Percentiles rank a stretch among this genome's conserved stretches.
phyloP scores from a whole-genome alignment of 352 stramenopile species.

The Plasmopara viticola region DNA sequence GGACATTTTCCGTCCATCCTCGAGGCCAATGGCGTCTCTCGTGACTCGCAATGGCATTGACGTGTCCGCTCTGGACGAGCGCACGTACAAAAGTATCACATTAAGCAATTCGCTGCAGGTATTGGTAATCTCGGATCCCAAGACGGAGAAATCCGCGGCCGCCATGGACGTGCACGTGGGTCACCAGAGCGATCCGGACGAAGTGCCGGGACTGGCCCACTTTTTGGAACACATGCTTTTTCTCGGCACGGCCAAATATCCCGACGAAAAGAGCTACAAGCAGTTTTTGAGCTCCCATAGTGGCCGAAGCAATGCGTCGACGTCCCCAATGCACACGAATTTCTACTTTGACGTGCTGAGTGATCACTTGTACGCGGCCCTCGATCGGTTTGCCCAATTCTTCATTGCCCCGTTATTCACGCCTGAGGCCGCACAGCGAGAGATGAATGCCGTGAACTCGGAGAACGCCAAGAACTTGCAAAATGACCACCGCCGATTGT shows the following conservation, averaged over 20 bases:
- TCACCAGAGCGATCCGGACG: conserved; percentile 82
- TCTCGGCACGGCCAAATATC: conserved; percentile 94
- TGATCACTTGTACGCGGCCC: conserved; percentile 63
- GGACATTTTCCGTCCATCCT: neutral
- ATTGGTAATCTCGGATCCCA: conserved; percentile 87
- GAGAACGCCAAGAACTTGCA: conserved; percentile 96
- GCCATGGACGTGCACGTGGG: conserved; percentile 95
- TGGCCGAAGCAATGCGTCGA: conserved; percentile 95
- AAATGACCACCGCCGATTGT: conserved; percentile 84
- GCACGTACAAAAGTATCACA: conserved; percentile 44
- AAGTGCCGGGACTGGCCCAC: conserved; percentile 86
- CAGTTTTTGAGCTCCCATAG: conserved; percentile 91
- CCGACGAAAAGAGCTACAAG: conserved; percentile 93
- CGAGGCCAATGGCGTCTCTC: conserved; percentile 24
- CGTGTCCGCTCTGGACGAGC: conserved; percentile 57
- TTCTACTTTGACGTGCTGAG: conserved; percentile 96
- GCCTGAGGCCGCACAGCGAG: conserved; percentile 83
- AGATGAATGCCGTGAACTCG: conserved; percentile 95
- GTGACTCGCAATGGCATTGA: conserved; percentile 46
- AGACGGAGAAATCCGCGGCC: conserved; percentile 88
- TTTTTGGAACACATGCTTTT: conserved; percentile 98
- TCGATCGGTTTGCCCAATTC: conserved; percentile 97
- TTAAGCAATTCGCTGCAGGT: conserved; percentile 59
- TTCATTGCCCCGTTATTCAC: conserved; percentile 96
- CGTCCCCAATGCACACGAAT: conserved; percentile 93